Evolutionary conservation across 2,329 filamentous ascomycete genomes (phyloP), one percentile per base, ranked within the genome.

Genomic region (Apiospora aurea): DNA sequence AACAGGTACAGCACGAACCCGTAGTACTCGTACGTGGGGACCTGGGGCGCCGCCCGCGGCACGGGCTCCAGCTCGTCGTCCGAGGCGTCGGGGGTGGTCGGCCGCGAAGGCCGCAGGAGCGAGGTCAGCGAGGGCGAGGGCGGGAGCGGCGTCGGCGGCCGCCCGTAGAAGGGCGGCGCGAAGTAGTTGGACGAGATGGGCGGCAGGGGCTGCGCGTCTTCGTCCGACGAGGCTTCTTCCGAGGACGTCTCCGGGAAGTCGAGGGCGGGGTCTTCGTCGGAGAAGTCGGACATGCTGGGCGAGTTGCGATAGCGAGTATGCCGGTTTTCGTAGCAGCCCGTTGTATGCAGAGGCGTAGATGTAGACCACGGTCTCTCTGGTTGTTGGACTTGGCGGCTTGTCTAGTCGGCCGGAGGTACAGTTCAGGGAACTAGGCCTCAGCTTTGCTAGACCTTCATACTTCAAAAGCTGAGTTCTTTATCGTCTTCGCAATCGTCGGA

Each of bases 21-120:
- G 81, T 98, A 98, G 89, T 98, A 99, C 81, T 99, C 96, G 85
- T 99, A 98, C 0, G 96, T 99, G n/a, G 96, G 96, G 2, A 99
- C 95, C 80, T 96, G 95, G 1, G 96, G 96, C 70, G 92, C 92
- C 1, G 95, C 95, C 71, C 94, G 92, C 7, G 95, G 94, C 24
- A 97, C 90, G 1, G 89, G 92, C 77, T 91, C 87, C 49, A 93
- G 89, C 77, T 98, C 96, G 76, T 95, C 93, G 82, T 97, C 95
- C 0, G 94, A 97, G 51, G 92, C 94, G 79, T 98, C 95, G 18
- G 96, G 96, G 0, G 96, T 98, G 1, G 94, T 97, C 0, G 95
- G 96, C n/a, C 95, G 89, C 38, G 94, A 97, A 3, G 94, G 94
- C 1, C 95, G 93, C 10, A 98, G 89, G 26, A 99, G 91, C 16